Evolutionary conservation across 805 yeast genomes (phyloP).

Genomic region (Myxozyma mucilagina): DNA sequence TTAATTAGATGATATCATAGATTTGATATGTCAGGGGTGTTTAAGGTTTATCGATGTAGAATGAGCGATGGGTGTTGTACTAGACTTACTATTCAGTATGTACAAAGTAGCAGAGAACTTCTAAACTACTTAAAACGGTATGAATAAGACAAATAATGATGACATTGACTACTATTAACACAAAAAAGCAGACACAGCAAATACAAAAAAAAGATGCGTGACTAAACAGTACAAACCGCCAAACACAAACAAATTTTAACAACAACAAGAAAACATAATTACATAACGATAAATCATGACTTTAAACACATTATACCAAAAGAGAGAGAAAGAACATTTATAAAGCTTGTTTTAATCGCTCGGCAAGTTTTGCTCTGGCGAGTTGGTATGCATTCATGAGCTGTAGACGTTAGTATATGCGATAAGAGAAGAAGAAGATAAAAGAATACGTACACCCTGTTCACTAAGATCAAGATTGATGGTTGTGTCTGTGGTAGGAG

Average conservation of each 20-base stretch:
- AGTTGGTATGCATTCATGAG: constrained; percentile 31
- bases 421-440: neutral
- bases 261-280: neutral
- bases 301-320: neutral
- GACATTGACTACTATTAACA: too few species aligned
- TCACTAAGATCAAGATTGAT: constrained; percentile 45
- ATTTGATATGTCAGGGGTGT: neutral
- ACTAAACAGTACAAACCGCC: neutral
- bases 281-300: neutral
- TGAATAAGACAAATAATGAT: too few species aligned
- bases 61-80: neutral
- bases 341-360: constrained; percentile 31
- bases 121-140: too few species aligned
- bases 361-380: constrained; percentile 30
- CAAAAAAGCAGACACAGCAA: neutral
- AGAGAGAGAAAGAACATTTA: constrained; percentile 1
- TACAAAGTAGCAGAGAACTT: too few species aligned
- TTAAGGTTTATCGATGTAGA: neutral
- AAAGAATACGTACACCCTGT: constrained; percentile 46
- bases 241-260: neutral
- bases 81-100: too few species aligned
- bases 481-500: constrained; percentile 68
- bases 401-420: neutral
- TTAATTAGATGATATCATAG: neutral
- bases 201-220: neutral